Evolutionary conservation across 2,329 filamentous ascomycete genomes (phyloP), one percentile per base, ranked within the genome.

Genomic region (Fusarium irregulare): DNA sequence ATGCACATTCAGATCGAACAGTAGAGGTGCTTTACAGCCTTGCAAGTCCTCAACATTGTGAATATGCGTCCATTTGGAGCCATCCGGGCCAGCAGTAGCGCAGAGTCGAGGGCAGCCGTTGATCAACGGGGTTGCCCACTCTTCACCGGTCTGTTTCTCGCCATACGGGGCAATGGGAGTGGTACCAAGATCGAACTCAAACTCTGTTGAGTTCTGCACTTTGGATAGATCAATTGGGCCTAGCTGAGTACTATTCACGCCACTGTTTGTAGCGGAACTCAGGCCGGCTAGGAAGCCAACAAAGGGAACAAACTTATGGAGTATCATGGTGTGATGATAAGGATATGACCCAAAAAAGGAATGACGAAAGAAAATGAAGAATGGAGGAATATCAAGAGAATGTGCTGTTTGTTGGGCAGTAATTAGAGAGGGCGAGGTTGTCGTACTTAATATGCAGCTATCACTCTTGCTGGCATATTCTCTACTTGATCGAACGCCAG

Each of bases 1-100:
- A 14, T 55, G 40, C 14, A 56, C 32, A 11, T 56, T 56, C n/a
- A 56, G 4, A 14, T 56, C 54, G 30, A 56, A 56, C 3, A 56
- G 13, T 3, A 48, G 23, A 56, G 54, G 44, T 11, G 21, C 30
- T 10, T 48, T 21, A 23, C 54, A 47, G 2, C 18, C 44, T n/a
- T 41, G 10, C 25, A 56, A 13, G 7, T 56, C 54, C 7, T 16
- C 2, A 48, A 47, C 4, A 12, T 7, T 21, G 7, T 56, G 54
- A 3, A 56, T 28, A 7, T 56, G 30, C 9, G 54, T 56, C 54
- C 54, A 56, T 18, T 41, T 56, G 23, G 54, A 6, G 14, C 8
- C 54, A 18, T 40, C 9, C 3, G 42, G 9, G 2, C 54, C 54
- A 18, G 44, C 23, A 23, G 6, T 8, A 30, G 54, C 6, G 14